Percentiles rank a stretch among this genome's conserved stretches.
Conservation (phyloP, 1,284 basidiomycete species). For the Moniliophthora roreri region DNA sequence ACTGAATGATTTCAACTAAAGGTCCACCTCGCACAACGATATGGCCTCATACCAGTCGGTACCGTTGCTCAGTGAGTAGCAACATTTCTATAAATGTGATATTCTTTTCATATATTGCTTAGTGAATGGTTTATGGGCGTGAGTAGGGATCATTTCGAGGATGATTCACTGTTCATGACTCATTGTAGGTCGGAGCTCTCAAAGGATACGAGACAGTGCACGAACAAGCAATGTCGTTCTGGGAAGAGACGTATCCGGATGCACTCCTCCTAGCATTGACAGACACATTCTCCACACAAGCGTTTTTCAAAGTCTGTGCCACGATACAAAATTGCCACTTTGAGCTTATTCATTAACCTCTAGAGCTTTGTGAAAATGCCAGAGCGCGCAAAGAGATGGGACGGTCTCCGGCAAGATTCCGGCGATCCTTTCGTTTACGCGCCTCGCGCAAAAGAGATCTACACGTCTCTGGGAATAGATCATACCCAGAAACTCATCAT, state of each 20-base stretch:
- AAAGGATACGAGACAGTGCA: conserved; percentile 82
- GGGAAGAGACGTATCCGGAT: conserved; percentile 77
- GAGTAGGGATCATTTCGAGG: conserved; percentile 23
- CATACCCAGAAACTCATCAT: conserved; percentile 70
- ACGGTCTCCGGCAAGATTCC: conserved; percentile 87
- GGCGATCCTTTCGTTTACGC: conserved; percentile 85
- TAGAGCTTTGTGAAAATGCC: conserved; percentile 66
- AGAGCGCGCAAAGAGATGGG: conserved; percentile 69
- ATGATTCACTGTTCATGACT: not conserved
- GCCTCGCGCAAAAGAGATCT: conserved; percentile 68
- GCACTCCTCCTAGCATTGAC: conserved; percentile 77
- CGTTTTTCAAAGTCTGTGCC: conserved; percentile 70
- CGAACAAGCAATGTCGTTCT: conserved; percentile 72
- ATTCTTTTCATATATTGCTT: conserved; percentile 10
- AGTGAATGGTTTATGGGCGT: conserved; percentile 97
- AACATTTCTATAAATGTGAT: not conserved
- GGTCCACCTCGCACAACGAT: conserved; percentile 81
- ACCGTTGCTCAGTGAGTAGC: conserved; percentile 86
- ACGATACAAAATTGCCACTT: not conserved
- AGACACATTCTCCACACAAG: conserved; percentile 87
- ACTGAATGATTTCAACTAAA: conserved; percentile 33
- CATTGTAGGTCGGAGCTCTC: conserved; percentile 71
- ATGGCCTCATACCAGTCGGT: conserved; percentile 69
- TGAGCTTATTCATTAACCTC: not conserved
- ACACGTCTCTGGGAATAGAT: conserved; percentile 66